phyloP scores from a whole-genome alignment of 163 green algal species.

The Volvox carteri region DNA sequence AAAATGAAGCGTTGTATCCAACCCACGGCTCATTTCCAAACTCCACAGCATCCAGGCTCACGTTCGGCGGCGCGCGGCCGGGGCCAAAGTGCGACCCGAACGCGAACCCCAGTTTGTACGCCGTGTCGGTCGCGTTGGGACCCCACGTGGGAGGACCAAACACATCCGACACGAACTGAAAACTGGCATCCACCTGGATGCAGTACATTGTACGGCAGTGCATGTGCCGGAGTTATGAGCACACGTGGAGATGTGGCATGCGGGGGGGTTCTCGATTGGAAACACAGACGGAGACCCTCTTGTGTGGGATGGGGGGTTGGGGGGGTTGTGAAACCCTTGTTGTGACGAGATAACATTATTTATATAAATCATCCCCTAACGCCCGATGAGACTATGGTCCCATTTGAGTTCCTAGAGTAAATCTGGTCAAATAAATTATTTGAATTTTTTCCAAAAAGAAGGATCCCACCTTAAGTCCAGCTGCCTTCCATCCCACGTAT shows the following conservation, averaged over 20 bases:
- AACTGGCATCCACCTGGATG: conserved; percentile 41
- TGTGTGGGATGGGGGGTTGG: background rate
- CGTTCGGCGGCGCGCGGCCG: conserved; percentile 41
- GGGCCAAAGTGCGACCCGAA: conserved; percentile 58
- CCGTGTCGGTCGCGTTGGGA: conserved; percentile 25
- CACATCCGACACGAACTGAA: conserved; percentile 53
- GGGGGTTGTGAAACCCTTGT: background rate
- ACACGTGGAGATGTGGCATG: too few relatives aligned
- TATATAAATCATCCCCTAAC: too few relatives aligned
- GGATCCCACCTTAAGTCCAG: conserved; percentile 48
- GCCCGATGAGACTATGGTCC: too few relatives aligned
- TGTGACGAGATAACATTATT: too few relatives aligned
- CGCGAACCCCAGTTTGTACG: conserved; percentile 54
- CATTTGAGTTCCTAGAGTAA: too few relatives aligned
- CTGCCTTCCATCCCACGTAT: conserved; percentile 58
- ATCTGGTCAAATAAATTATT: too few relatives aligned
- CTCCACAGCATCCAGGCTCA: conserved; percentile 55
- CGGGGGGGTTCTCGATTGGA: too few relatives aligned
- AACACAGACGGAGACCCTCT: too few relatives aligned
- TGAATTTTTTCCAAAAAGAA: too few relatives aligned
- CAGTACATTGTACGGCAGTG: too few relatives aligned
- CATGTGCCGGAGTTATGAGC: too few relatives aligned
- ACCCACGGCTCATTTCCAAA: conserved; percentile 60
- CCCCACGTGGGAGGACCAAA: conserved; percentile 38
- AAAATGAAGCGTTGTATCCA: conserved; percentile 47